Percentiles rank a stretch among this genome's conserved stretches.
Evolutionary conservation across 2,329 filamentous ascomycete species (phyloP).

Genomic region (Madurella fahalii): DNA sequence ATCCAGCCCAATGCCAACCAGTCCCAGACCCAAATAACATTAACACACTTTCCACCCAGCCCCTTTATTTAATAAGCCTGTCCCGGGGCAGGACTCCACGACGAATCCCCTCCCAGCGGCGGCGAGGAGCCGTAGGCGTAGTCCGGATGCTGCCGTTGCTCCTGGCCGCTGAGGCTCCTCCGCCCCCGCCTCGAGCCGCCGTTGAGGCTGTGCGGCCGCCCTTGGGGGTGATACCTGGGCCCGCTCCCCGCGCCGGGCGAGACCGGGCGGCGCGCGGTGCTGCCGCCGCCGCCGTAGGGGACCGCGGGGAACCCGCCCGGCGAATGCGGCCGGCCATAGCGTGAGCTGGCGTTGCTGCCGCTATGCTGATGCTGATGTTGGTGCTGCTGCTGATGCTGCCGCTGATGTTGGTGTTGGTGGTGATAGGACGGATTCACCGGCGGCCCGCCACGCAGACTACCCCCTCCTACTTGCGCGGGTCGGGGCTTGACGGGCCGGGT

Average conservation of each 20-base stretch:
- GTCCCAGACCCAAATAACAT: not conserved
- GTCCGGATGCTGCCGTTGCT: no score
- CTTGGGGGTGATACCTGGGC: not conserved
- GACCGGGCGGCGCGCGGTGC: no score
- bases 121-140: no score
- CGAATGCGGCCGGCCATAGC: not conserved
- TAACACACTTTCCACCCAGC: not conserved
- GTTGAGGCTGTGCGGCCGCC: constrained; percentile 40
- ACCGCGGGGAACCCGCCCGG: not conserved
- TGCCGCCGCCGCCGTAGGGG: not conserved
- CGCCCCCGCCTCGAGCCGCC: constrained; percentile 39
- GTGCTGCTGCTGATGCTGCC: no score
- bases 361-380: constrained; percentile 36
- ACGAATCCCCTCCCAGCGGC: constrained; percentile 40
- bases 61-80: constrained; percentile 42
- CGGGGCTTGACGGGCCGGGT: constrained; percentile 87
- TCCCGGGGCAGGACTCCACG: constrained; percentile 43
- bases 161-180: constrained; percentile 32
- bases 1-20: no score
- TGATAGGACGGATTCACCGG: constrained; percentile 46
- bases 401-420: constrained; percentile 36
- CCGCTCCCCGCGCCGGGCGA: no score
- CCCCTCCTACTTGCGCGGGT: constrained; percentile 42
- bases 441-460: constrained; percentile 31
- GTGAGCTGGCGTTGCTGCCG: not conserved